phyloP scores from a whole-genome alignment of 495 filamentous ascomycete genomes.

The Diplogelasinospora grovesii region DNA sequence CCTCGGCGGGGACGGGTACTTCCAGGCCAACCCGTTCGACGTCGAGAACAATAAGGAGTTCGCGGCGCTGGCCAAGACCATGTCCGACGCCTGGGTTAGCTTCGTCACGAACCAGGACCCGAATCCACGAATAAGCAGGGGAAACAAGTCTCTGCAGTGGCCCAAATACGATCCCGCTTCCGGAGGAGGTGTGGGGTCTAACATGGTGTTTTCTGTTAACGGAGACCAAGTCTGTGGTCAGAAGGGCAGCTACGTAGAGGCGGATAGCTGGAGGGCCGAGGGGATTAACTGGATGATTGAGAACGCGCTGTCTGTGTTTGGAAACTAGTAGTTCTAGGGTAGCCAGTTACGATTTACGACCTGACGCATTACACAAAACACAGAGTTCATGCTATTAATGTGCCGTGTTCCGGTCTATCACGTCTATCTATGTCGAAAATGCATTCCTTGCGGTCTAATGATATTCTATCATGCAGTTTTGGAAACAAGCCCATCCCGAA shows the following conservation, averaged over 20 bases:
- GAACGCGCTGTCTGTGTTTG: conserved; percentile 3
- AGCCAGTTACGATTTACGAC: no score
- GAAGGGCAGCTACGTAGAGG: no score
- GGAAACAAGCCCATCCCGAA: conserved; percentile 36
- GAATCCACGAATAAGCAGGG: conserved; percentile 8
- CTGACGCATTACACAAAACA: no score
- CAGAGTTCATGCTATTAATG: no score
- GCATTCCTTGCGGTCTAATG: neutral
- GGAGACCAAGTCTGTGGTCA: neutral
- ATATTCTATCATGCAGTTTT: no score
- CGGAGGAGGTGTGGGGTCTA: conserved; percentile 6
- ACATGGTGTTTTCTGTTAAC: conserved; percentile 1
- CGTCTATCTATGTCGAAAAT: neutral
- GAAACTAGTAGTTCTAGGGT: conserved; percentile 3
- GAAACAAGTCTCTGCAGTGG: neutral
- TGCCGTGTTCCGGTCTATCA: no score
- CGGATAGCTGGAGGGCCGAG: conserved; percentile 2
- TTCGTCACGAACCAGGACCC: conserved; percentile 34
- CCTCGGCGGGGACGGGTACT: conserved; percentile 31
- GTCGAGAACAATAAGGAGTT: conserved; percentile 21
- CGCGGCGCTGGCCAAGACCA: conserved; percentile 26
- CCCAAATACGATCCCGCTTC: neutral
- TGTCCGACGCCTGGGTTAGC: conserved; percentile 34
- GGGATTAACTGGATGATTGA: conserved; percentile 7
- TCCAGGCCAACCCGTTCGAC: conserved; percentile 30